Evolutionary conservation across 768 basidiomycete genomes (phyloP).

Genomic region (Rhodotorula diobovata): DNA sequence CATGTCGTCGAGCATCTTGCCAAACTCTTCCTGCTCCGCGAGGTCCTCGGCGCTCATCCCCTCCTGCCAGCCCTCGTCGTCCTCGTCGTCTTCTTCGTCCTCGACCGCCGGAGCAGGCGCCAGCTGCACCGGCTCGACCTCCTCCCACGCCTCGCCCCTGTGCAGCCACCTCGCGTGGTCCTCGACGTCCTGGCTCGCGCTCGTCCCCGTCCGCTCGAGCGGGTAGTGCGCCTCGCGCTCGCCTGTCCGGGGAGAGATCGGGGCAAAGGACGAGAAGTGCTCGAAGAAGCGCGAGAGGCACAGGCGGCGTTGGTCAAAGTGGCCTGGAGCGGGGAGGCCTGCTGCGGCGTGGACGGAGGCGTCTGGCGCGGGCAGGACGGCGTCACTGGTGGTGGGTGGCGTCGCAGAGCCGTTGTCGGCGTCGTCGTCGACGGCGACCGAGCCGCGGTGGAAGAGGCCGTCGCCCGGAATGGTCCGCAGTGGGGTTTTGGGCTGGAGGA

Average conservation of each 20-base stretch:
- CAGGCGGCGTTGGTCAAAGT: slow-evolving; percentile 18
- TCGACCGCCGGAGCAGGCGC: background rate
- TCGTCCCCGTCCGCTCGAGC: slow-evolving; percentile 11
- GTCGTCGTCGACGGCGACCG: background rate
- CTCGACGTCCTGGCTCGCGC: slow-evolving; percentile 28
- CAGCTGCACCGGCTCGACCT: background rate
- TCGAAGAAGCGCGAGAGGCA: slow-evolving; percentile 30
- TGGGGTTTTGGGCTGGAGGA: slow-evolving; percentile 33
- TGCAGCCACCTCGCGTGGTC: slow-evolving; percentile 34
- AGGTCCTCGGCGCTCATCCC: slow-evolving; percentile 2
- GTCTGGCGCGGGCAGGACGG: background rate
- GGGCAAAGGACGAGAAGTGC: slow-evolving; percentile 21
- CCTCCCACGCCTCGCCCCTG: slow-evolving; percentile 30
- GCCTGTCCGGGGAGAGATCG: background rate
- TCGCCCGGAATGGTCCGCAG: slow-evolving; percentile 33
- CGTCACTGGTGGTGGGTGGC: too few relatives aligned
- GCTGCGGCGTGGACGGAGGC: background rate
- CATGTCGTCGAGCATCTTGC: slow-evolving; percentile 20
- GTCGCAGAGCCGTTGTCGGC: background rate
- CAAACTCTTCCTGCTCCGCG: slow-evolving; percentile 6
- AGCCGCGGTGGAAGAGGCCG: slow-evolving; percentile 31
- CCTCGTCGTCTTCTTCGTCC: background rate
- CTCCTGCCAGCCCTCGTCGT: background rate
- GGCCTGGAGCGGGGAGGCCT: slow-evolving; percentile 8
- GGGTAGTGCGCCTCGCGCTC: slow-evolving; percentile 1